Evolutionary conservation across 305 asterid species (phyloP).

Genomic region (Rubia tinctorum): DNA sequence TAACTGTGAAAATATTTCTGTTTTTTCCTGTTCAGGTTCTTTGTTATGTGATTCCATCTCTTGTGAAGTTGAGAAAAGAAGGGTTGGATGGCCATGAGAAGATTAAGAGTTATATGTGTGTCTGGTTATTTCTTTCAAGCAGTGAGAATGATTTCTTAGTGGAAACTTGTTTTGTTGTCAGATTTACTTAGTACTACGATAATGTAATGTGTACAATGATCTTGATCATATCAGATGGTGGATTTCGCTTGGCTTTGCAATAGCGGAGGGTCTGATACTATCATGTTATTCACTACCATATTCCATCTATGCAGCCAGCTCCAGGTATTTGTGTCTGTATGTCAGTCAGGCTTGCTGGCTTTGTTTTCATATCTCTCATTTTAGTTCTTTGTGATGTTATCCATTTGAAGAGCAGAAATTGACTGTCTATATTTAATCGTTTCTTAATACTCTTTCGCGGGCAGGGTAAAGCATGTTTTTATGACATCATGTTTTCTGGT

Average conservation of each 20-base stretch:
- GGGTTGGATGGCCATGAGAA: slow-evolving; percentile 99
- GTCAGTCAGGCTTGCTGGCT: not conserved
- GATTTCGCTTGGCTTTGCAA: slow-evolving; percentile 93
- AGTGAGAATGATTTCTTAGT: slow-evolving; percentile 56
- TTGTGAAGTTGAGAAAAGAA: slow-evolving; percentile 97
- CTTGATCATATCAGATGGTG: slow-evolving; percentile 83
- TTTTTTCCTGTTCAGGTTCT: slow-evolving; percentile 55
- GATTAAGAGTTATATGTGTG: slow-evolving; percentile 99
- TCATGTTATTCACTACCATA: slow-evolving; percentile 87
- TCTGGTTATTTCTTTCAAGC: slow-evolving; percentile 73
- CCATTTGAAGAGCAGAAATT: not conserved
- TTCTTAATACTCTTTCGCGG: slow-evolving; percentile 14
- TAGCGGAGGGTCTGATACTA: slow-evolving; percentile 71
- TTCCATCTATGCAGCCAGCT: slow-evolving; percentile 86
- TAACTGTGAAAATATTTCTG: slow-evolving; percentile 16
- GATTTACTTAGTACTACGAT: slow-evolving; percentile 22
- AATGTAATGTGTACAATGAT: slow-evolving; percentile 23
- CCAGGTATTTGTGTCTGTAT: slow-evolving; percentile 48
- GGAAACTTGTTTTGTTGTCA: slow-evolving; percentile 20
- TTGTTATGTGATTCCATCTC: slow-evolving; percentile 81
- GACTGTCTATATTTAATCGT: not conserved
- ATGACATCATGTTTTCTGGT: slow-evolving; percentile 72
- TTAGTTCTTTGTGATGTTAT: not conserved
- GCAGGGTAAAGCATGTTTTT: slow-evolving; percentile 89
- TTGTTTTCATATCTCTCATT: not conserved